A percentile compares a stretch with the other conserved stretches of the same genome.
These are phyloP conservation scores for Aspergillus egyptiacus DNA, from an alignment of 495 filamentous ascomycete genomes.

Conservation along the genomic window DNA sequence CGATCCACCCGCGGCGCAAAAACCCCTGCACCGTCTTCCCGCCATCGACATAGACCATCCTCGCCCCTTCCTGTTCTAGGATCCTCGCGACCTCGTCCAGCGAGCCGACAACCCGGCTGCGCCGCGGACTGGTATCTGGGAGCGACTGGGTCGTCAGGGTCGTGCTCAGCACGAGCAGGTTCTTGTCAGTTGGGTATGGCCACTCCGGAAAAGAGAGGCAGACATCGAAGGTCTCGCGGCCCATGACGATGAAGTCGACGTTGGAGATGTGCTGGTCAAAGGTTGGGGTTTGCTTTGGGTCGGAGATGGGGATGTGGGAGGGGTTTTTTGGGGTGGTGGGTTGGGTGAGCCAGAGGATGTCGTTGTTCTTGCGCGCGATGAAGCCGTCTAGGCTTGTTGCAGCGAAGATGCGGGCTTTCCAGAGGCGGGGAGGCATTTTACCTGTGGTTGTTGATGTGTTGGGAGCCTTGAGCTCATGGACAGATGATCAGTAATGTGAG, in stretches of 20 bases:
- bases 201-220: conserved; percentile 1
- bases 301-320: neutral
- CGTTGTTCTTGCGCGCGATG: conserved; percentile 7
- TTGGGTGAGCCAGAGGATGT: conserved; percentile 10
- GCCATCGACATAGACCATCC: conserved; percentile 12
- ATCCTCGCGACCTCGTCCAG: neutral
- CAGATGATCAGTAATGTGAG: too few relatives aligned
- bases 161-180: conserved; percentile 2
- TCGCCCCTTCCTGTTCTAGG: neutral
- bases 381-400: conserved; percentile 14
- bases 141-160: neutral
- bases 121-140: neutral
- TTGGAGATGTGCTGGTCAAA: conserved; percentile 8
- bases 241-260: conserved; percentile 15
- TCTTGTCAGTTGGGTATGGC: conserved; percentile 5
- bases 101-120: neutral
- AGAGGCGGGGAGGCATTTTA: conserved; percentile 1
- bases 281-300: neutral
- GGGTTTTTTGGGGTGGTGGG: neutral
- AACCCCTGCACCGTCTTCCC: conserved; percentile 9
- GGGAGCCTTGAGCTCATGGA: too few relatives aligned
- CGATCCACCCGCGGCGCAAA: conserved; percentile 10
- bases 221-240: conserved; percentile 8
- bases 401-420: conserved; percentile 6
- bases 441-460: too few relatives aligned